phyloP scores from a whole-genome alignment of 768 basidiomycete species.

The Trichaptum fuscoviolaceum region DNA sequence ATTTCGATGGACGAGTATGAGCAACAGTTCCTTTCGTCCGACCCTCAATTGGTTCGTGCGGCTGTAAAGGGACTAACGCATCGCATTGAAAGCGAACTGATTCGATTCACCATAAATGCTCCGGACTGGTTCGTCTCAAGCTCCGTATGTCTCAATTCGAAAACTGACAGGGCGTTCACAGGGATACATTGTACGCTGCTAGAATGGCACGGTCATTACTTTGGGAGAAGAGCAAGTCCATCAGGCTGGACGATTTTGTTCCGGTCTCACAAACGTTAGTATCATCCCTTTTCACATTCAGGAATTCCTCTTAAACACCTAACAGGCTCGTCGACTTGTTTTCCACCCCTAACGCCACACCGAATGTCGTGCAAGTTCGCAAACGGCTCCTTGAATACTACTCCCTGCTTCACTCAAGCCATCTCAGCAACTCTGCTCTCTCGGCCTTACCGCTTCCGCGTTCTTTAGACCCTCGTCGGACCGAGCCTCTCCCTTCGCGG shows the following conservation, averaged over 20 bases:
- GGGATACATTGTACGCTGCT: conserved; percentile 87
- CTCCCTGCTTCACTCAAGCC: conserved; percentile 74
- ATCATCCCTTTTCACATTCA: conserved; percentile 10
- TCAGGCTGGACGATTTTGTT: conserved; percentile 80
- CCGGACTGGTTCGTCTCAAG: conserved; percentile 74
- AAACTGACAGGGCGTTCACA: conserved; percentile 22
- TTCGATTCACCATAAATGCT: conserved; percentile 82
- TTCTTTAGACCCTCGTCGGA: conserved; percentile 71
- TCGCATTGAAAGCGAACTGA: conserved; percentile 62
- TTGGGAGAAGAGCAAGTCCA: conserved; percentile 78
- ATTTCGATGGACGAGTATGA: conserved; percentile 72
- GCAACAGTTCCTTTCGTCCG: conserved; percentile 67
- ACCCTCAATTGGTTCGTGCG: conserved; percentile 62
- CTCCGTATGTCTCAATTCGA: not conserved
- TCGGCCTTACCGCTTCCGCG: conserved; percentile 80
- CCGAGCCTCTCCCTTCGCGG: conserved; percentile 74
- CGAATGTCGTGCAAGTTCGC: conserved; percentile 57
- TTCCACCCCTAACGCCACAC: conserved; percentile 56
- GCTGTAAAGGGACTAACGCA: conserved; percentile 87
- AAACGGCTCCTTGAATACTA: conserved; percentile 80
- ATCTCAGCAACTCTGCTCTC: conserved; percentile 81
- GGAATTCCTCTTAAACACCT: conserved; percentile 3
- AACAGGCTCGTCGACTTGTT: conserved; percentile 84
- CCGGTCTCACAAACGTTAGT: conserved; percentile 86
- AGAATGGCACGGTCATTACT: conserved; percentile 90